These are phyloP conservation scores for Tuber brumale DNA, from an alignment of 495 filamentous ascomycete genomes.

Conservation along the genomic window DNA sequence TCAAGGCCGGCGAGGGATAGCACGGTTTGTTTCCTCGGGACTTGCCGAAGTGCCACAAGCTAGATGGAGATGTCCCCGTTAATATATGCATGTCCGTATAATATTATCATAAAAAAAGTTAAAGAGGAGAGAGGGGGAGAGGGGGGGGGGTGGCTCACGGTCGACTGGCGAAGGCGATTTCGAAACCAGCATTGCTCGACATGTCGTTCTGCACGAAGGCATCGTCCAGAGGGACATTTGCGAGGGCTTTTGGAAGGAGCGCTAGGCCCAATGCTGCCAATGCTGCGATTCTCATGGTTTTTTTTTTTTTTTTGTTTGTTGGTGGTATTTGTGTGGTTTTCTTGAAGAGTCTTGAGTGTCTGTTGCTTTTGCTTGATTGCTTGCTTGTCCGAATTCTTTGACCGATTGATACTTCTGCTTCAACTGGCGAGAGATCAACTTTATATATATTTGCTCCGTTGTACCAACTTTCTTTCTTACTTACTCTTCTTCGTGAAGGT, in stretches of 20 bases:
- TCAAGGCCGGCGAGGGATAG: slow-evolving; percentile 30
- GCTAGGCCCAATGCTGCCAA: not conserved
- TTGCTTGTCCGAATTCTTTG: not conserved
- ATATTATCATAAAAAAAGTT: not conserved
- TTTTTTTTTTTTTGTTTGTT: not conserved
- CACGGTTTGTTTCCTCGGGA: slow-evolving; percentile 19
- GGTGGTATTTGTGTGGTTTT: not conserved
- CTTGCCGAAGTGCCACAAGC: slow-evolving; percentile 35
- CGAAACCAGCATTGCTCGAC: slow-evolving; percentile 23
- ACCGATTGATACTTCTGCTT: not conserved
- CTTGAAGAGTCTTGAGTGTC: not conserved
- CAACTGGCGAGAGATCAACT: not conserved
- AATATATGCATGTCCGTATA: not conserved
- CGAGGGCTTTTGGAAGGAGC: not conserved
- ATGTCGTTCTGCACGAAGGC: slow-evolving; percentile 26
- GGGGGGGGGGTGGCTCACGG: slow-evolving; percentile 21
- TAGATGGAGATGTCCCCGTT: slow-evolving; percentile 6
- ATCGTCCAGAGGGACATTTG: slow-evolving; percentile 31
- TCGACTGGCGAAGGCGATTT: slow-evolving; percentile 35
- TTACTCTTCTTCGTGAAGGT: not conserved
- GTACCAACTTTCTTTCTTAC: not conserved
- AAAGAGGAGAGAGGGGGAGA: not conserved
- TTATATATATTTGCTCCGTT: not conserved
- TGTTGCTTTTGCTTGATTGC: not conserved
- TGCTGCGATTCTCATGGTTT: not conserved